Conservation (phyloP, 352 stramenopile species). For the Phytophthora pluvialis region DNA sequence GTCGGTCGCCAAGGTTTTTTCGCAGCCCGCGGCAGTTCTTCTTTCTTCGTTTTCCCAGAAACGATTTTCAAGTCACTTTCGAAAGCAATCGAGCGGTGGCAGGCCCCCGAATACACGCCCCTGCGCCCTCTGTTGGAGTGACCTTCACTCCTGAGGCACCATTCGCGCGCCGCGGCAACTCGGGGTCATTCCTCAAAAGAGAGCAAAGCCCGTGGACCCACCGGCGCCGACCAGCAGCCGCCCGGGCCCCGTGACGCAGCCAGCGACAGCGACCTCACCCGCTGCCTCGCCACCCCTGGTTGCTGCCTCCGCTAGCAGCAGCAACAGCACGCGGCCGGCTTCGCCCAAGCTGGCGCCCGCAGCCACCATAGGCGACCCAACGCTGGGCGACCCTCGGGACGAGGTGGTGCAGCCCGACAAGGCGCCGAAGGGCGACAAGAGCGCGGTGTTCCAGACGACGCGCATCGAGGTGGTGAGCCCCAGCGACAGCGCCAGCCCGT, state of each 20-base stretch:
- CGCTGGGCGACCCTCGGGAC: slow-evolving; percentile 41
- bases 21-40: slow-evolving; percentile 24
- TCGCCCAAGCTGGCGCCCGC: slow-evolving; percentile 27
- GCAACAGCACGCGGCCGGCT: slow-evolving; percentile 12
- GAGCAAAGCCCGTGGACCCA: slow-evolving; percentile 39
- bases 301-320: slow-evolving; percentile 3
- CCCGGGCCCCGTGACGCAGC: slow-evolving; percentile 2
- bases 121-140: slow-evolving; percentile 40
- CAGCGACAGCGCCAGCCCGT: slow-evolving; percentile 50
- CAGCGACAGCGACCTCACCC: slow-evolving; percentile 1
- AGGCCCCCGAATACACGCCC: slow-evolving; percentile 52
- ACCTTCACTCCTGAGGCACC: slow-evolving; percentile 47
- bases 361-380: slow-evolving; percentile 57
- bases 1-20: slow-evolving; percentile 40
- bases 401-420: slow-evolving; percentile 44
- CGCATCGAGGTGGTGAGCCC: slow-evolving; percentile 63
- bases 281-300: slow-evolving; percentile 1
- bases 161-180: slow-evolving; percentile 35
- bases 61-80: slow-evolving; percentile 57
- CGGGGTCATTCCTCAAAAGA: slow-evolving; percentile 65
- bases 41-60: slow-evolving; percentile 48
- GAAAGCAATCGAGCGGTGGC: slow-evolving; percentile 57
- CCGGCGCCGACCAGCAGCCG: slow-evolving; percentile 1
- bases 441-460: slow-evolving; percentile 44
- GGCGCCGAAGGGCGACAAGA: slow-evolving; percentile 32